Conservation (phyloP, 371 early-diverging fungal species). For the Smittium culicis region DNA sequence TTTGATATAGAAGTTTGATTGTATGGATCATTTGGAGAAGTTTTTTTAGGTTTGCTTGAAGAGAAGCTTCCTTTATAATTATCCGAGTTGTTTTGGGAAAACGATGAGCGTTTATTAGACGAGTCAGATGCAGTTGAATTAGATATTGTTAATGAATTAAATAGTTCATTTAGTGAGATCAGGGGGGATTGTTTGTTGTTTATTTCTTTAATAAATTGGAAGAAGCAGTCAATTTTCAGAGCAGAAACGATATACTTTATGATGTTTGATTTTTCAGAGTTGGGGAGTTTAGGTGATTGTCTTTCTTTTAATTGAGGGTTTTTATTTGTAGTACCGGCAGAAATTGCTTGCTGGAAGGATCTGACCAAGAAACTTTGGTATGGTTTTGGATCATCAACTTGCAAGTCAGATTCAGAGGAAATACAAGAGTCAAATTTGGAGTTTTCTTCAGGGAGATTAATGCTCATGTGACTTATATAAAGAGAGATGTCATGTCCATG, state of each 20-base stretch:
- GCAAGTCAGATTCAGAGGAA: no score
- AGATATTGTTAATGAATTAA: no score
- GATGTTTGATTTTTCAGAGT: background rate
- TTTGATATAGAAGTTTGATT: no score
- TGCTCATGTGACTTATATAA: background rate
- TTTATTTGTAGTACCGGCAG: background rate
- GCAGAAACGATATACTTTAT: background rate
- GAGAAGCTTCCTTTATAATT: no score
- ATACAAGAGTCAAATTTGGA: background rate
- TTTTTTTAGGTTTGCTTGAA: no score
- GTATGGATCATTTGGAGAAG: no score
- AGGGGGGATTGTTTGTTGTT: no score
- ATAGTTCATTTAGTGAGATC: no score
- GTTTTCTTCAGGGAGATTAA: constrained; percentile 2
- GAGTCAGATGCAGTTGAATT: no score
- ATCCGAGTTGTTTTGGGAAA: no score
- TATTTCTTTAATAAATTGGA: background rate
- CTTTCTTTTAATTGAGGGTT: background rate
- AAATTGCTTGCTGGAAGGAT: constrained; percentile 2
- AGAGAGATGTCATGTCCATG: background rate
- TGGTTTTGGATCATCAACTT: background rate
- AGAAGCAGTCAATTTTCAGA: background rate
- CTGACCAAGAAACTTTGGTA: background rate
- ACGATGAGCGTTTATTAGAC: no score
- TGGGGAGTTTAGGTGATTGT: background rate